Conservation (phyloP, 306 rosid genomes). For the Lathyrus tuberosus region DNA sequence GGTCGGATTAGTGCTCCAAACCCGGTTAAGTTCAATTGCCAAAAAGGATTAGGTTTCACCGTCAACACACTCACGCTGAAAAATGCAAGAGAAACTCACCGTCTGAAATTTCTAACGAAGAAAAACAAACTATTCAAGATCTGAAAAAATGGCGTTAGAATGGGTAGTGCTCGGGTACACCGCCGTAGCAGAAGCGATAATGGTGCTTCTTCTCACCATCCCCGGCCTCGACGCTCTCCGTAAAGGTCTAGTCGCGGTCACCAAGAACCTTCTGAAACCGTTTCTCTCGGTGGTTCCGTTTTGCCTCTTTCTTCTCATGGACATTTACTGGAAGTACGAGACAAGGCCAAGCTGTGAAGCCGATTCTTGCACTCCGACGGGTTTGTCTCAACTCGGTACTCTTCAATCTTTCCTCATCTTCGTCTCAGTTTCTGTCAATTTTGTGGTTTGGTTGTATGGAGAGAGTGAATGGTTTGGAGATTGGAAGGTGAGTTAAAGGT, state of each 20-base stretch:
- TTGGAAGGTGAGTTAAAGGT: no score
- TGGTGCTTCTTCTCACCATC: constrained; percentile 89
- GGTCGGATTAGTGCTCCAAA: no score
- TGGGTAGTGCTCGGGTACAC: constrained; percentile 98
- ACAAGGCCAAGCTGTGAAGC: constrained; percentile 70
- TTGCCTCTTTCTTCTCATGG: constrained; percentile 87
- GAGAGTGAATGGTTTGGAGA: no score
- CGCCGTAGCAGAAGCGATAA: constrained; percentile 91
- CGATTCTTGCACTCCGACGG: constrained; percentile 81
- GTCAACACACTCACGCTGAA: no score
- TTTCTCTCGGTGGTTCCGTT: constrained; percentile 92
- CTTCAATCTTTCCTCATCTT: no score
- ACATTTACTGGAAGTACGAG: constrained; percentile 98
- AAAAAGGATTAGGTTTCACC: no score
- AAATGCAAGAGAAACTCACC: no score
- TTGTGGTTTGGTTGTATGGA: no score
- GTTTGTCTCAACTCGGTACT: no score
- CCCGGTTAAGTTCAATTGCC: no score
- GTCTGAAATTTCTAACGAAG: not conserved
- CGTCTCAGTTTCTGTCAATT: no score
- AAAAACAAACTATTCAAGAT: constrained; percentile 26
- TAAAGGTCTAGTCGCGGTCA: constrained; percentile 84
- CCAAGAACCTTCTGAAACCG: constrained; percentile 89
- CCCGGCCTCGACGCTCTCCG: constrained; percentile 92
- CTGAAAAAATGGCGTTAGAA: constrained; percentile 78